These are phyloP conservation scores for Podospora appendiculata DNA, from an alignment of 495 filamentous ascomycete species.

Conservation along the genomic window DNA sequence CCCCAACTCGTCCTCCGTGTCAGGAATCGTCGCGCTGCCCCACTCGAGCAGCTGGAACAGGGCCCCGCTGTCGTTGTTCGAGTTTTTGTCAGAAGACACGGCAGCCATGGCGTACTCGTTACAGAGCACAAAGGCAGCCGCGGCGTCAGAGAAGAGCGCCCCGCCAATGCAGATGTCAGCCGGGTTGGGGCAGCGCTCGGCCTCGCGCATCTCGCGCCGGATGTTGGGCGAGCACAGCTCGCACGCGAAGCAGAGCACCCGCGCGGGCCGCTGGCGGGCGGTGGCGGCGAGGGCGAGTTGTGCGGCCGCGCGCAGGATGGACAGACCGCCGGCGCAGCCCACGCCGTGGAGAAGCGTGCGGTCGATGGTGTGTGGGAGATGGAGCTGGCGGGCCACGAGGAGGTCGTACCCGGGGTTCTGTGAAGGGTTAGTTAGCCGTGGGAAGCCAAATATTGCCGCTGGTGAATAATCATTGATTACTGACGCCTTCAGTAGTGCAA, in stretches of 20 bases:
- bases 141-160: slow-evolving; percentile 39
- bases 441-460: no score
- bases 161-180: slow-evolving; percentile 26
- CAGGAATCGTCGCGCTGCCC: neutral
- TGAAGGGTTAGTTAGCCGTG: no score
- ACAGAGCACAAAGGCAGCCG: slow-evolving; percentile 37
- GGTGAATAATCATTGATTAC: no score
- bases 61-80: neutral
- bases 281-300: neutral
- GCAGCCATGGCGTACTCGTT: slow-evolving; percentile 17
- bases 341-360: neutral
- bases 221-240: slow-evolving; percentile 33
- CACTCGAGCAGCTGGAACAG: neutral
- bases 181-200: slow-evolving; percentile 13
- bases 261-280: neutral
- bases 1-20: neutral
- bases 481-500: neutral
- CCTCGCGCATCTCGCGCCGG: slow-evolving; percentile 28
- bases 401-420: neutral
- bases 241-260: slow-evolving; percentile 35
- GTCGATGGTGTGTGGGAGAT: neutral
- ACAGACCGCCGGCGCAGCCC: neutral
- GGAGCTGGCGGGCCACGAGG: neutral
- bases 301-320: neutral
- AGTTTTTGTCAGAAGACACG: no score